phyloP scores from a whole-genome alignment of 352 stramenopile genomes.

The Peronospora belbahrii region DNA sequence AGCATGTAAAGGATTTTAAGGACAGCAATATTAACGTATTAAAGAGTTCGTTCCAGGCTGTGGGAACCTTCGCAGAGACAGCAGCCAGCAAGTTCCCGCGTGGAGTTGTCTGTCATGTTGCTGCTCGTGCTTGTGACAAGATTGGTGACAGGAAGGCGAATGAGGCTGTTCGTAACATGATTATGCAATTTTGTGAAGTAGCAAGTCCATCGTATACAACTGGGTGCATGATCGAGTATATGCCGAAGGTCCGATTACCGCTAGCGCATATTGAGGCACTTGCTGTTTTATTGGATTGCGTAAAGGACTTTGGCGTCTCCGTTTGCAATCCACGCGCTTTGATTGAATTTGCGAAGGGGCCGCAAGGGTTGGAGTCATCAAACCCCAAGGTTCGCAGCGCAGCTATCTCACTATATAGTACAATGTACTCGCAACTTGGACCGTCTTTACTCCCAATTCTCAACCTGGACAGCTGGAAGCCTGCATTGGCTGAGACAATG shows the following conservation, averaged over 20 bases:
- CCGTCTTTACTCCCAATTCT: constrained; percentile 73
- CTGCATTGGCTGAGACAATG: constrained; percentile 62
- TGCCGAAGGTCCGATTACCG: constrained; percentile 73
- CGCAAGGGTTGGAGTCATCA: constrained; percentile 61
- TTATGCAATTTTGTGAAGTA: constrained; percentile 68
- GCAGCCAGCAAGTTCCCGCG: constrained; percentile 56
- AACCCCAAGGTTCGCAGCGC: constrained; percentile 71
- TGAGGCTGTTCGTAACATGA: constrained; percentile 61
- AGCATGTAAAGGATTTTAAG: constrained; percentile 82
- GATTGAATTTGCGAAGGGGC: constrained; percentile 72
- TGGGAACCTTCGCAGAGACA: constrained; percentile 62
- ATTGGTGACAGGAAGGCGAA: constrained; percentile 75
- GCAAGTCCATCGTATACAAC: constrained; percentile 69
- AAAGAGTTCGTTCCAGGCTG: constrained; percentile 75
- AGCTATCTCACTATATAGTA: constrained; percentile 57
- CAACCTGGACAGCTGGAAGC: constrained; percentile 79
- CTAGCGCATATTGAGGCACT: constrained; percentile 68
- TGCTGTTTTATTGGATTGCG: constrained; percentile 51
- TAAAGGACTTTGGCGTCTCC: constrained; percentile 69
- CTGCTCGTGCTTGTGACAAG: constrained; percentile 70
- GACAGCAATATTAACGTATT: constrained; percentile 87
- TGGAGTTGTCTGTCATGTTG: constrained; percentile 60
- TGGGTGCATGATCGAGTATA: constrained; percentile 65
- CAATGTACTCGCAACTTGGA: constrained; percentile 82
- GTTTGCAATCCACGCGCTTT: constrained; percentile 62